Evolutionary conservation across 2,329 filamentous ascomycete genomes (phyloP).

Genomic region (Chalara sp.): DNA sequence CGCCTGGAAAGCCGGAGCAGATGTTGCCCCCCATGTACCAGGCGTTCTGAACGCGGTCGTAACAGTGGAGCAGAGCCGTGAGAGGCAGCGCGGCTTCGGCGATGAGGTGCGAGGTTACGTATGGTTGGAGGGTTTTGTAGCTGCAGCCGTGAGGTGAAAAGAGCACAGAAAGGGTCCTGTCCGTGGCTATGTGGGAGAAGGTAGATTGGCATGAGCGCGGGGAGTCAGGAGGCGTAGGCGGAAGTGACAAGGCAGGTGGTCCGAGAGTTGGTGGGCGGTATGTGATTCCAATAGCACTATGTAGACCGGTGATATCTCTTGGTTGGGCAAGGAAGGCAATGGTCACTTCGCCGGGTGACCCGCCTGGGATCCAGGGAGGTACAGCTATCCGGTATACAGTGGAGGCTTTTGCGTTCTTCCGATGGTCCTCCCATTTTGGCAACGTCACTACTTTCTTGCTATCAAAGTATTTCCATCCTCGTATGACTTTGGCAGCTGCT

Average conservation of each 20-base stretch:
- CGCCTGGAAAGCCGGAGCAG: conserved; percentile 48
- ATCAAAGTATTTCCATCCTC: conserved; percentile 62
- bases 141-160: conserved; percentile 59
- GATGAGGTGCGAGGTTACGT: conserved; percentile 49
- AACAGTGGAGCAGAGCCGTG: conserved; percentile 57
- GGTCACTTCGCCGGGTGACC: conserved; percentile 59
- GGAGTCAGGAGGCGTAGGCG: conserved; percentile 17
- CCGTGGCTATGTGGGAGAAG: conserved; percentile 28
- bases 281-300: conserved; percentile 65
- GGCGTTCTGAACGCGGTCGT: conserved; percentile 51
- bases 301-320: conserved; percentile 51
- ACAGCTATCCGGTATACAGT: conserved; percentile 39
- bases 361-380: conserved; percentile 43
- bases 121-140: conserved; percentile 45
- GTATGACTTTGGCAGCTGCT: conserved; percentile 56
- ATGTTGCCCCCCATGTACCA: conserved; percentile 57
- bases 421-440: conserved; percentile 39
- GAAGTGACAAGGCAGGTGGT: neutral
- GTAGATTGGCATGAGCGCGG: conserved; percentile 16
- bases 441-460: conserved; percentile 39
- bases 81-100: conserved; percentile 51
- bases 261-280: conserved; percentile 44
- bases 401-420: conserved; percentile 18
- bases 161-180: conserved; percentile 49
- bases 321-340: conserved; percentile 59